Evolutionary conservation across 331 rosid species (phyloP).

Genomic region (Rosa hybrid): DNA sequence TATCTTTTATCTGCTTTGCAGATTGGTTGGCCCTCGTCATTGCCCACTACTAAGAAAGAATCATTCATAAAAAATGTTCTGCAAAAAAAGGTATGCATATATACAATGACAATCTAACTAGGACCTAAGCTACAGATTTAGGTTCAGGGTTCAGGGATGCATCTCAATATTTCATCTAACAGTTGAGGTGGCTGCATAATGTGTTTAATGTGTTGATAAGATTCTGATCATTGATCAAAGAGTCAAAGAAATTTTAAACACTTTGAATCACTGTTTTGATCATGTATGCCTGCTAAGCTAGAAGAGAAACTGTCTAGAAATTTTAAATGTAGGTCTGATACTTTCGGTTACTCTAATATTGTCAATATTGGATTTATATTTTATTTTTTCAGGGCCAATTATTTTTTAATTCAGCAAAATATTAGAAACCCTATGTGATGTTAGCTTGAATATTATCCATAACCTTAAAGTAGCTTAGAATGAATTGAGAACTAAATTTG

Average conservation of each 20-base stretch:
- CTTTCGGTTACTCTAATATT: neutral
- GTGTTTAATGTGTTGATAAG: neutral
- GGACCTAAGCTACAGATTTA: neutral
- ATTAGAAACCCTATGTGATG: neutral
- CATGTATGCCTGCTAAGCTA: neutral
- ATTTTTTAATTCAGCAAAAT: neutral
- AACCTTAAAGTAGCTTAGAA: no score
- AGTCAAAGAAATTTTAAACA: neutral
- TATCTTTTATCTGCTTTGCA: conserved; percentile 34
- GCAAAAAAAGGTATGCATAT: conserved; percentile 58
- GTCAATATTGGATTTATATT: neutral
- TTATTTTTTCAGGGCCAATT: neutral
- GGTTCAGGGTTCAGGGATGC: neutral
- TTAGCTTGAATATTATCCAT: neutral
- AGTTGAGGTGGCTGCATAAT: neutral
- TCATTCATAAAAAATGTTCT: conserved; percentile 66
- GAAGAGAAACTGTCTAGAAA: neutral
- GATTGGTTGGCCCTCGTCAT: conserved; percentile 95
- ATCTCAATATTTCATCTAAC: neutral
- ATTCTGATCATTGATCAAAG: neutral
- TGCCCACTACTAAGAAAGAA: conserved; percentile 83
- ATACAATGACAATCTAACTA: neutral
- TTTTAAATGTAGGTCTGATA: neutral
- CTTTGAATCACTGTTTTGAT: neutral
- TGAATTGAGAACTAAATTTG: no score